Conservation (phyloP, 345 rosid genomes). For the Corchorus olitorius region DNA sequence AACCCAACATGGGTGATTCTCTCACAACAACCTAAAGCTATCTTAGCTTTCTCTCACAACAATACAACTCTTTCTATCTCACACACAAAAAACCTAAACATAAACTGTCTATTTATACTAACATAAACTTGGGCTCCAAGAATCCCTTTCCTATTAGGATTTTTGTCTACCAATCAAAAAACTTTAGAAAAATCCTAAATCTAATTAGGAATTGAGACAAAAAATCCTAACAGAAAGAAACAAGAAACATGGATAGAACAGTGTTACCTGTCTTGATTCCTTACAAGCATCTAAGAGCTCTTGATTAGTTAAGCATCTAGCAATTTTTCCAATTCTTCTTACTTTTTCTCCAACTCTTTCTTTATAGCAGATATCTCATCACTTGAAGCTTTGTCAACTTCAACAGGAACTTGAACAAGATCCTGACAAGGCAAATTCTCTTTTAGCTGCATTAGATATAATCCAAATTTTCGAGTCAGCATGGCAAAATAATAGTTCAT, state of each 20-base stretch:
- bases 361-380: constrained; percentile 20
- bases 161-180: no score
- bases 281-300: constrained; percentile 40
- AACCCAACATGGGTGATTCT: no score
- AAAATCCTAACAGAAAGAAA: no score
- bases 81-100: no score
- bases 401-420: not conserved
- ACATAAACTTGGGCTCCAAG: no score
- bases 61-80: no score
- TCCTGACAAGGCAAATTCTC: not conserved
- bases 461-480: constrained; percentile 5
- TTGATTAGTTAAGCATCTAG: constrained; percentile 18
- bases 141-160: no score
- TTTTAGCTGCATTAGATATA: constrained; percentile 29
- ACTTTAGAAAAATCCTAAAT: no score
- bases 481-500: not conserved
- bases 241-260: not conserved
- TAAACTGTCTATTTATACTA: no score
- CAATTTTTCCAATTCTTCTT: constrained; percentile 21
- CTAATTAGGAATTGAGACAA: no score
- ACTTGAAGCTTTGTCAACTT: not conserved
- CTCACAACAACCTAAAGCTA: no score
- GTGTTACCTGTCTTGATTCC: constrained; percentile 24
- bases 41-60: no score
- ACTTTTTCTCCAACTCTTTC: constrained; percentile 27